Evolutionary conservation across 768 basidiomycete species (phyloP).

Genomic region (Solioccasus polychromus): DNA sequence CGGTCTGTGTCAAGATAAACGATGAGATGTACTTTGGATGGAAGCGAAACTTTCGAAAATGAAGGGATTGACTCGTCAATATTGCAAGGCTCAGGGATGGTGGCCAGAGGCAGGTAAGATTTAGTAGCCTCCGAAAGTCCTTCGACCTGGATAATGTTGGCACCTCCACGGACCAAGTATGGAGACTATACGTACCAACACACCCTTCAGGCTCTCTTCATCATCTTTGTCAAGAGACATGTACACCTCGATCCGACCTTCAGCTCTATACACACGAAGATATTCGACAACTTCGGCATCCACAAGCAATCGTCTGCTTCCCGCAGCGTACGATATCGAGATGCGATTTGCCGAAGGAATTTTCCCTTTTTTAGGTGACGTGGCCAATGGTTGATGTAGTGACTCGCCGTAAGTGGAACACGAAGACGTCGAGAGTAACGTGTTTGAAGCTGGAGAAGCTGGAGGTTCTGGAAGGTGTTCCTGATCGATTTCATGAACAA

Average conservation of each 20-base stretch:
- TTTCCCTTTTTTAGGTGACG: conserved; percentile 35
- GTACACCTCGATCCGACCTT: conserved; percentile 82
- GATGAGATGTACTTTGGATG: conserved; percentile 58
- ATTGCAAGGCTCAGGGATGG: conserved; percentile 38
- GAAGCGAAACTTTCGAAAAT: conserved; percentile 53
- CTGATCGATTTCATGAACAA: conserved; percentile 21
- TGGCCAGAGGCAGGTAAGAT: conserved; percentile 61
- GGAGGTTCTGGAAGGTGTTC: conserved; percentile 61
- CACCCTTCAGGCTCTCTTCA: conserved; percentile 62
- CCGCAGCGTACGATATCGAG: conserved; percentile 94
- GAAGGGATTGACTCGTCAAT: conserved; percentile 70
- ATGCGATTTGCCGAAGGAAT: conserved; percentile 77
- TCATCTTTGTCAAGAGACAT: conserved; percentile 59
- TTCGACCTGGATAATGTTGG: conserved; percentile 54
- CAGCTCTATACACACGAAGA: conserved; percentile 75
- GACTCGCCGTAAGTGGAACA: conserved; percentile 45
- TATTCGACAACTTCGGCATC: conserved; percentile 84
- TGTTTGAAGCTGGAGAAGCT: conserved; percentile 53
- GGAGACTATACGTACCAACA: conserved; percentile 54
- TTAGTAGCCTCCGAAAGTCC: conserved; percentile 68
- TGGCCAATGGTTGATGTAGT: conserved; percentile 30
- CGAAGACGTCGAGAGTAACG: conserved; percentile 34
- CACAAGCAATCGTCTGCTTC: conserved; percentile 80
- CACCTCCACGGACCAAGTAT: conserved; percentile 3
- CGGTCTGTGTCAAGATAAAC: conserved; percentile 83